Evolutionary conservation across 306 rosid species (phyloP).

Genomic region (Hylodesmum podocarpum): DNA sequence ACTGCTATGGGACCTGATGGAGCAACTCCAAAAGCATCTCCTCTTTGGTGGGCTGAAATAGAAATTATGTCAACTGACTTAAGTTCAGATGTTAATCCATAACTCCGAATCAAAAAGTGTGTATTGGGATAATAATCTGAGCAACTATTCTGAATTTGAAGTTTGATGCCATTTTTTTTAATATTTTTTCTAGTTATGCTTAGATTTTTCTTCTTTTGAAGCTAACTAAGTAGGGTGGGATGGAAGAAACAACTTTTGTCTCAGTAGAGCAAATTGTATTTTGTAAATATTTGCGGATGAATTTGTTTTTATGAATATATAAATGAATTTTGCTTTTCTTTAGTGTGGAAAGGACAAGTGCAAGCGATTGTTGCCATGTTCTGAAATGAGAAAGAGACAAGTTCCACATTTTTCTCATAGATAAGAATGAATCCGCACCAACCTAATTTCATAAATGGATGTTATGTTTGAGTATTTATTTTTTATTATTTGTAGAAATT

Average conservation of each 20-base stretch:
- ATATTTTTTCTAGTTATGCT: not conserved
- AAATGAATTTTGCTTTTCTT: not conserved
- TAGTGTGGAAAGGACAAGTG: not conserved
- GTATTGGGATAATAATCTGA: not conserved
- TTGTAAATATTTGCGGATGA: constrained; percentile 20
- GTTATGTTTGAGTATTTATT: no score
- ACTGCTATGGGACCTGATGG: constrained; percentile 75
- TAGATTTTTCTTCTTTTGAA: constrained; percentile 17
- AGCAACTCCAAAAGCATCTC: constrained; percentile 77
- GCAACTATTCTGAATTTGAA: constrained; percentile 25
- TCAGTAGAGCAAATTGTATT: not conserved
- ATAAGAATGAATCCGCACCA: not conserved
- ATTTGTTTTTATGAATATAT: not conserved
- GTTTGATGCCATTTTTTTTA: constrained; percentile 24
- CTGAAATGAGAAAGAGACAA: not conserved
- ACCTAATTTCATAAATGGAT: no score
- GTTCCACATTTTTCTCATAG: not conserved
- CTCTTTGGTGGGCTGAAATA: constrained; percentile 98
- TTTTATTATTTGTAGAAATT: no score
- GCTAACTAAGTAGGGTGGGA: constrained; percentile 20
- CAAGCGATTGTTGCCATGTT: not conserved
- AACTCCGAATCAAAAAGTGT: not conserved
- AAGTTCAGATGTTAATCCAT: constrained; percentile 38
- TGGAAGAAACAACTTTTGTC: constrained; percentile 13
- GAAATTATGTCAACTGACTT: constrained; percentile 71